These are phyloP conservation scores for Eimeria brunetti DNA, from an alignment of 169 alveolate species.

Conservation along the genomic window DNA sequence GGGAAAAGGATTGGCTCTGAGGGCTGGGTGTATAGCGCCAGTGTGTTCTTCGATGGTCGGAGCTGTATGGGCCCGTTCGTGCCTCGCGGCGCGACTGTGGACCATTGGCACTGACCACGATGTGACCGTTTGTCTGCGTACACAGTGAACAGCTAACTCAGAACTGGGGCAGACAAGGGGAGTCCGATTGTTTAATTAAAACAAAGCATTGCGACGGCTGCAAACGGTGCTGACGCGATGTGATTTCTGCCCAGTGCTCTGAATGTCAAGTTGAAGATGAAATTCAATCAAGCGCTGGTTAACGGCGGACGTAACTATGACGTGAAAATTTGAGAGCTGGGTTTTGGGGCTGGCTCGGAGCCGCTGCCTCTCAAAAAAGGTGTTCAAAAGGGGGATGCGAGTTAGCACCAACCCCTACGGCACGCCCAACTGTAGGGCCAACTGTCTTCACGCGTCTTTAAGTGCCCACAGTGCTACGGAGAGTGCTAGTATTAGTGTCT, in stretches of 20 bases:
- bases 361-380: background rate
- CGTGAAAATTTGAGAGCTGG: conserved; percentile 88
- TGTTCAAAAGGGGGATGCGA: background rate
- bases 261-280: conserved; percentile 80
- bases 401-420: no score
- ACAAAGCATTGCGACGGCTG: background rate
- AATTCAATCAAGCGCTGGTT: conserved; percentile 35
- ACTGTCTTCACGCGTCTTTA: no score
- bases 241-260: conserved; percentile 85
- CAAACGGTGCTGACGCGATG: background rate
- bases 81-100: conserved; percentile 82
- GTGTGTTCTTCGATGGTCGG: background rate
- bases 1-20: conserved; percentile 97
- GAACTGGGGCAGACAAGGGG: conserved; percentile 96
- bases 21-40: conserved; percentile 86
- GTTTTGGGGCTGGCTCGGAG: no score
- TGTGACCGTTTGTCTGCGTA: conserved; percentile 73
- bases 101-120: conserved; percentile 84
- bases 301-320: conserved; percentile 80
- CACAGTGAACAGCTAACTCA: conserved; percentile 89
- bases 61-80: conserved; percentile 2
- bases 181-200: conserved; percentile 93
- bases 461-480: no score
- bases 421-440: no score
- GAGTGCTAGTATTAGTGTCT: no score